Evolutionary conservation across 192 early-diverging fungal genomes (phyloP).

Genomic region (Mortierella antarctica): DNA sequence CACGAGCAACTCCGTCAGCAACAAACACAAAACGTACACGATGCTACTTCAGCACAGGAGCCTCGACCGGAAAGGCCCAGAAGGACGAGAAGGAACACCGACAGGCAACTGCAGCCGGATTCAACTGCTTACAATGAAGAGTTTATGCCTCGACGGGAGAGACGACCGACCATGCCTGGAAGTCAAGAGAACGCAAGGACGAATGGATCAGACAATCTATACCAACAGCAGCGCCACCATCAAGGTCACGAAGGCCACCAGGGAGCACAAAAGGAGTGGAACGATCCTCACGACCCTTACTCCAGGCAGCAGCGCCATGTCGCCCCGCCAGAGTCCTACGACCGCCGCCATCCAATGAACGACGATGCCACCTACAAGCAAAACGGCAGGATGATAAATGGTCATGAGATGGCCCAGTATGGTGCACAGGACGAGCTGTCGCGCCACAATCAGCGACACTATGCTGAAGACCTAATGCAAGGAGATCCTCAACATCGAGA

Average conservation of each 20-base stretch:
- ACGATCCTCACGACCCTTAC: too few relatives aligned
- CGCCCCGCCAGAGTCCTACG: too few relatives aligned
- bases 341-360: too few relatives aligned
- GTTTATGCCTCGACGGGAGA: not conserved
- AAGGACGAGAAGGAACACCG: constrained; percentile 27
- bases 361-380: too few relatives aligned
- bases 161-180: constrained; percentile 1
- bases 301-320: too few relatives aligned
- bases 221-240: not conserved
- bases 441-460: not conserved
- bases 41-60: not conserved
- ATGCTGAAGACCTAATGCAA: too few relatives aligned
- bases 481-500: not conserved
- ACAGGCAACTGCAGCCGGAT: constrained; percentile 12
- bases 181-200: not conserved
- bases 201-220: not conserved
- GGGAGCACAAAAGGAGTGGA: not conserved
- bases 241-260: too few relatives aligned
- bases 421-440: too few relatives aligned
- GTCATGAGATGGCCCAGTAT: not conserved
- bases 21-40: not conserved
- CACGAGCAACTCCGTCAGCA: too few relatives aligned
- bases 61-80: constrained; percentile 31
- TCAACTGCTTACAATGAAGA: not conserved
- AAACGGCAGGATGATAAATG: too few relatives aligned